These are phyloP conservation scores for Metschnikowia kunwiensis DNA, from an alignment of 805 yeast genomes.

Conservation along the genomic window DNA sequence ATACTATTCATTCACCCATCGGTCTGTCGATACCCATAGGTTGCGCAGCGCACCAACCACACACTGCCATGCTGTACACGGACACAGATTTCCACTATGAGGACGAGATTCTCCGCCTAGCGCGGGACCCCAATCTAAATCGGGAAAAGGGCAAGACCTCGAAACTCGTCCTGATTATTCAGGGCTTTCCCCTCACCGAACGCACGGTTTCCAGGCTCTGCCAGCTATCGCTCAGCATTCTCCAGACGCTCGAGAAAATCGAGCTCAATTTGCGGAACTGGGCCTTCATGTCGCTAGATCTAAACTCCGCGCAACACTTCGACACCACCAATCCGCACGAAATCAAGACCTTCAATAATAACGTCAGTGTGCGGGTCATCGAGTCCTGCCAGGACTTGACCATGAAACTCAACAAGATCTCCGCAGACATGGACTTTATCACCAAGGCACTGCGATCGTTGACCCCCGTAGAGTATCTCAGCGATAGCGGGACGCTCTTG, in stretches of 20 bases:
- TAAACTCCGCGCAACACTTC: conserved; percentile 43
- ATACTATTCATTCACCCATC: too few relatives aligned
- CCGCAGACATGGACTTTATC: conserved; percentile 45
- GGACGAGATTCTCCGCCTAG: conserved; percentile 47
- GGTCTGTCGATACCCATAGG: too few relatives aligned
- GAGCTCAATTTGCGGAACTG: conserved; percentile 48
- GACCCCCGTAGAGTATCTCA: conserved; percentile 46
- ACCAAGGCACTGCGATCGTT: conserved; percentile 41
- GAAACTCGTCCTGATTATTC: conserved; percentile 40
- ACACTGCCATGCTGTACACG: conserved; percentile 10
- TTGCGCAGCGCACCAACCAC: too few relatives aligned
- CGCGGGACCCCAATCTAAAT: conserved; percentile 49
- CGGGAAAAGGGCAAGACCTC: conserved; percentile 39
- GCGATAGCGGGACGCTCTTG: conserved; percentile 51
- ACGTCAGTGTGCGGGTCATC: conserved; percentile 53
- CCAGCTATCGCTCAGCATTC: conserved; percentile 43
- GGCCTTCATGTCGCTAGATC: conserved; percentile 54
- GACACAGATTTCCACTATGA: conserved; percentile 27
- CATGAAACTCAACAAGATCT: conserved; percentile 37
- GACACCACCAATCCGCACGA: conserved; percentile 17
- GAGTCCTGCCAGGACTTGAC: conserved; percentile 48
- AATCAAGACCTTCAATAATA: conserved; percentile 44
- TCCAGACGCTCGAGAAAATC: conserved; percentile 49
- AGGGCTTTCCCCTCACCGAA: conserved; percentile 43
- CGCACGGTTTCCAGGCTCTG: conserved; percentile 47